Evolutionary conservation across 2,329 filamentous ascomycete genomes (phyloP), one percentile per base, ranked within the genome.

Genomic region (Lecanicillium sp.): DNA sequence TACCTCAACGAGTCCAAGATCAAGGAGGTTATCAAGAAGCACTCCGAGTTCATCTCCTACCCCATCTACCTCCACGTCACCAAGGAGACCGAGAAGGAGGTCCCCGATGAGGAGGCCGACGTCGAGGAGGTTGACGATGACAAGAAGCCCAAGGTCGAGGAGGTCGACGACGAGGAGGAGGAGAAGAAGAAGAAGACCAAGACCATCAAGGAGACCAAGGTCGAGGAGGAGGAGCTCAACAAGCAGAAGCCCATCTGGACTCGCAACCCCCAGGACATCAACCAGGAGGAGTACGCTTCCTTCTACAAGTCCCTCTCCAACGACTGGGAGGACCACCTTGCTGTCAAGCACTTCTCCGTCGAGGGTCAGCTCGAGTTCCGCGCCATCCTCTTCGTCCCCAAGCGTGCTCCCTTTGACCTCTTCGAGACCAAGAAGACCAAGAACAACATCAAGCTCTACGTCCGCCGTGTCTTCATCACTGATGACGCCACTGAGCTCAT

Each of bases 371-470:
- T 98, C 60, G 93, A 98, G 78, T 98, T 98, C 90, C 91, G 91
- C 59, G 93, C 93, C 59, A 95, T 98, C 73, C 90, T 98, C 69
- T 98, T 94, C 79, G 91, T 98, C 48, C 93, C 93, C 70, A 97
- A 98, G 88, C 91, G 93, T 65, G 93, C 93, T 72, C 93, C 93
- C 63, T 98, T 98, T 73, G 93, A 98, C 68, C 87, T 98, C 55
- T 98, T 98, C 72, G 93, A 98, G 87, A 96, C 91, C 70, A 98
- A 98, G 89, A 95, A 96, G 87, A 96, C 91, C 69, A 98, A 98
- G 90, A 98, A 97, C 87, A 98, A 98, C 87, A 97, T 98, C 84
- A 98, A 98, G 86, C 86, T 98, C 63, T 98, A 98, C 77, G 93
- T 98, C 67, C 91, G 93, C 72, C 93, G 93, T 71, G 93, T 98